Evolutionary conservation across 2,329 filamentous ascomycete genomes (phyloP).

Genomic region (Colletotrichum lini): DNA sequence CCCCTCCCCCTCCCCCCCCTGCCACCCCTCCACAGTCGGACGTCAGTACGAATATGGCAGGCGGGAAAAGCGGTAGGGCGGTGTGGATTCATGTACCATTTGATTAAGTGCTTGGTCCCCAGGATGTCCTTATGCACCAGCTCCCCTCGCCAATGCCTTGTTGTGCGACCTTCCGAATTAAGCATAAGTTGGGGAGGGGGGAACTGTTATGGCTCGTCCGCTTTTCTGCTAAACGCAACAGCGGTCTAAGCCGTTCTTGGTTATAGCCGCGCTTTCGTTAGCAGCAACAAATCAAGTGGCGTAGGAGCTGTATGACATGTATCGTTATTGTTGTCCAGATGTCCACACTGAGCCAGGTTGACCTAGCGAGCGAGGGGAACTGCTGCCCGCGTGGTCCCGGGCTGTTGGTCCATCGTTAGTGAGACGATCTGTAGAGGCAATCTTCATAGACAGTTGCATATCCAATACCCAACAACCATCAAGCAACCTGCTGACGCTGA

Average conservation of each 20-base stretch:
- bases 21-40: constrained; percentile 16
- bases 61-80: constrained; percentile 21
- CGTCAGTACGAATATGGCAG: constrained; percentile 32
- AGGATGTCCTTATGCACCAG: neutral
- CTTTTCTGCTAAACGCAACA: constrained; percentile 15
- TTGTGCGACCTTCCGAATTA: constrained; percentile 39
- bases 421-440: neutral
- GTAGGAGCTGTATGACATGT: neutral
- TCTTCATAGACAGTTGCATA: constrained; percentile 1
- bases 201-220: neutral
- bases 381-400: neutral
- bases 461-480: no score
- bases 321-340: no score
- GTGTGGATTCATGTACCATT: constrained; percentile 30
- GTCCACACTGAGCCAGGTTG: no score
- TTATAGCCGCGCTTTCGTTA: no score
- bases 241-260: neutral
- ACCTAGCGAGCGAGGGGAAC: no score
- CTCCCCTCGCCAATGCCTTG: constrained; percentile 9
- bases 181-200: constrained; percentile 29
- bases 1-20: neutral
- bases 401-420: neutral
- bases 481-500: neutral
- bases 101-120: constrained; percentile 8
- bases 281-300: neutral